phyloP scores from a whole-genome alignment of 257 asterid genomes.

The Penstemon barbatus region DNA sequence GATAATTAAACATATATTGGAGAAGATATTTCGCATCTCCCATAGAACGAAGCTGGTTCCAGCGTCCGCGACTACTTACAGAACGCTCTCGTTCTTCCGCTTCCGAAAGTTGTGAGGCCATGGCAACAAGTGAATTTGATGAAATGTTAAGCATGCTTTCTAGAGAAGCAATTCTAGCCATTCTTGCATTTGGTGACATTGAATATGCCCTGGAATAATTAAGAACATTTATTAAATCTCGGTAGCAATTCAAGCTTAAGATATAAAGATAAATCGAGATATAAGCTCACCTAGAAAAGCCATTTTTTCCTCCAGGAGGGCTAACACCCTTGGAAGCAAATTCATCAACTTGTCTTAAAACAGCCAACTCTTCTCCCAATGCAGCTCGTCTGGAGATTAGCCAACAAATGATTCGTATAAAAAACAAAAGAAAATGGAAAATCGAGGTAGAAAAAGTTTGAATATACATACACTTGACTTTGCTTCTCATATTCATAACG shows the following conservation, averaged over 20 bases:
- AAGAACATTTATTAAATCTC: slow-evolving; percentile 1
- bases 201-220: slow-evolving; percentile 69
- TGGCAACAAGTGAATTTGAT: slow-evolving; percentile 89
- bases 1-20: slow-evolving; percentile 83
- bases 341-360: slow-evolving; percentile 86
- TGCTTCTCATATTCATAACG: slow-evolving; percentile 99
- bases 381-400: slow-evolving; percentile 81
- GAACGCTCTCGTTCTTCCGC: slow-evolving; percentile 98
- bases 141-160: slow-evolving; percentile 94
- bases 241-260: neutral
- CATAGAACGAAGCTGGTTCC: slow-evolving; percentile 98
- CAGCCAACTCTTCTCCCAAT: slow-evolving; percentile 90
- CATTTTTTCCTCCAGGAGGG: slow-evolving; percentile 91
- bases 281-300: slow-evolving; percentile 64
- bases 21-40: slow-evolving; percentile 89
- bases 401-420: slow-evolving; percentile 21
- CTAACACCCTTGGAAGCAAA: slow-evolving; percentile 80
- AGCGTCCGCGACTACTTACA: slow-evolving; percentile 76
- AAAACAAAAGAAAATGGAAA: neutral
- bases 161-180: slow-evolving; percentile 89
- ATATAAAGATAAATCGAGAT: slow-evolving; percentile 2
- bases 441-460: slow-evolving; percentile 7
- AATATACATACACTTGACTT: slow-evolving; percentile 88
- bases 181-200: slow-evolving; percentile 89
- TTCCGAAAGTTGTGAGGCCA: slow-evolving; percentile 99